Evolutionary conservation across 2,329 filamentous ascomycete species (phyloP), one percentile per base, ranked within the genome.

Genomic region (Aspergillus ustus): DNA sequence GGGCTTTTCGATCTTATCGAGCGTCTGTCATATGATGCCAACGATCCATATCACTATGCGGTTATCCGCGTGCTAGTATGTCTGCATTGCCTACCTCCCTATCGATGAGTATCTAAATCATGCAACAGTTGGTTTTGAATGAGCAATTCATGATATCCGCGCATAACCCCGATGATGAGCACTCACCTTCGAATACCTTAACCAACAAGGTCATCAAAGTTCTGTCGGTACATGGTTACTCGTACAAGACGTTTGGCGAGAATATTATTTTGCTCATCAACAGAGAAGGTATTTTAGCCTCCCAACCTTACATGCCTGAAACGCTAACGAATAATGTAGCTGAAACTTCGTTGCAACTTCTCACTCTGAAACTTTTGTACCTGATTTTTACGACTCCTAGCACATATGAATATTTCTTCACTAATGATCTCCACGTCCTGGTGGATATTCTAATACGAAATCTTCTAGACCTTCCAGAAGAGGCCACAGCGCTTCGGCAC

Each of bases 351-450:
- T 85, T 97, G 43, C 96, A 99, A 77, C 84, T 99, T 28, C 85
- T 99, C n/a, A 98, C 98, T 62, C 84, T 99, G 46, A 99, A 99
- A 78, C 86, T 97, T 4, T 83, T 99, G 29, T 99, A 98, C 77
- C 87, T 99, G 40, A 85, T 99, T 9, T 99, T 99, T 78, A 97
- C 93, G 4, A 98, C 92, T 9, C 88, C 88, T 60, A 87, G 90
- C 17, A 99, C 95, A 0, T 92, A 95, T 75, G 95, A 99, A 78
- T 99, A 98, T 78, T 99, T 99, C 74, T 99, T 98, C 77, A 97
- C 93, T 29, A 99, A 99, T 74, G 95, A 99, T 72, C 83, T 99
- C 31, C 91, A 92, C 61, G 95, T 99, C 4, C 85, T 99, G 17
- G 84, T 98, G 51, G 95, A 99, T 73, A 95, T 99, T 66, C 93